phyloP scores from a whole-genome alignment of 2,329 filamentous ascomycete genomes.

The Fusarium albosuccineum region DNA sequence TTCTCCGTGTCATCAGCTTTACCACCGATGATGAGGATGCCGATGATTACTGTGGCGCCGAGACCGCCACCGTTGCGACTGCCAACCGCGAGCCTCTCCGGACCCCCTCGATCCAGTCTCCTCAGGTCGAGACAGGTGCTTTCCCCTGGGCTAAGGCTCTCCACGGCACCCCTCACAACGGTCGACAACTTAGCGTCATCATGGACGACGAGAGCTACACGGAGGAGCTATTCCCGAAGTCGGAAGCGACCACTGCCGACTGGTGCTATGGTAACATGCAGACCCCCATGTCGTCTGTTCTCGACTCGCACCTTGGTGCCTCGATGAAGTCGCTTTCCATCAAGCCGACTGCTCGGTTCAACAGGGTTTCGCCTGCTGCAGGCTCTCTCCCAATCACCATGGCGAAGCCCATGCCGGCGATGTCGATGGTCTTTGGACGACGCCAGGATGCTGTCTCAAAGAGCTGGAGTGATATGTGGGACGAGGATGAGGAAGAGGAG shows the following conservation, averaged over 20 bases:
- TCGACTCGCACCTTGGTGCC: conserved; percentile 84
- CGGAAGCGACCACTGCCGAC: conserved; percentile 75
- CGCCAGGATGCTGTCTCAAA: conserved; percentile 87
- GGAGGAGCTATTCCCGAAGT: conserved; percentile 88
- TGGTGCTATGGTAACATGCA: conserved; percentile 84
- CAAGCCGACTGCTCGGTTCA: conserved; percentile 54
- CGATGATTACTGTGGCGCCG: conserved; percentile 92
- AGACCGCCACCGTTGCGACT: conserved; percentile 81
- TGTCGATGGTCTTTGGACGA: conserved; percentile 84
- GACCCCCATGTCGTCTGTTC: conserved; percentile 83
- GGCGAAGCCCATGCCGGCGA: conserved; percentile 79
- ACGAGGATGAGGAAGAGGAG: conserved; percentile 85
- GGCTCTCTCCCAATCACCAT: conserved; percentile 84
- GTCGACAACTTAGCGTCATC: conserved; percentile 89
- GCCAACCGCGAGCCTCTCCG: conserved; percentile 95
- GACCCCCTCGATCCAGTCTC: conserved; percentile 93
- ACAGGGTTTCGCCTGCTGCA: conserved; percentile 69
- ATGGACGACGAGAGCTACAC: conserved; percentile 82
- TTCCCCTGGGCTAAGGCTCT: conserved; percentile 97
- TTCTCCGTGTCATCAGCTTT: conserved; percentile 87
- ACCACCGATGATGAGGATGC: conserved; percentile 92
- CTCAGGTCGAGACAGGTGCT: conserved; percentile 81
- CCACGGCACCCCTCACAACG: conserved; percentile 79
- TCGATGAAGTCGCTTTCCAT: conserved; percentile 83
- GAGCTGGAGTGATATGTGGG: conserved; percentile 99